Conservation (phyloP, 2,329 filamentous ascomycete genomes). For the Coleophoma cylindrospora region DNA sequence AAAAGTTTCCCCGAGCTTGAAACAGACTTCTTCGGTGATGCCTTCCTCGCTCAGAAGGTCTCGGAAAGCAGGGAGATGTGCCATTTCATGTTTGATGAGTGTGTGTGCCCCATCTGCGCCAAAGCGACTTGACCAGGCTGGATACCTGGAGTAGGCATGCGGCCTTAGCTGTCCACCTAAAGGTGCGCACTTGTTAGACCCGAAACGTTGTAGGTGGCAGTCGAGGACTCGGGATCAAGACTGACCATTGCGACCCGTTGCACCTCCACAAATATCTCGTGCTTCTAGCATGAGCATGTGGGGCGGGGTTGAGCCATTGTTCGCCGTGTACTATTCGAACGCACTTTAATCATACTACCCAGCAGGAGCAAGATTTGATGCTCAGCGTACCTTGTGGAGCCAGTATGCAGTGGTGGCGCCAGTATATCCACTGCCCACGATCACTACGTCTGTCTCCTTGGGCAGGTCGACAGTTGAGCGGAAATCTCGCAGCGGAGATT, state of each 20-base stretch:
- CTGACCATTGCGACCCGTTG: constrained; percentile 36
- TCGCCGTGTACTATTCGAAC: constrained; percentile 1
- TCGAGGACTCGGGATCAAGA: constrained; percentile 26
- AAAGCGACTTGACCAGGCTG: constrained; percentile 21
- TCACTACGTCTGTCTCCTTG: constrained; percentile 8
- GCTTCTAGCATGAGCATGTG: constrained; percentile 33
- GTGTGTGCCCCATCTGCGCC: constrained; percentile 23
- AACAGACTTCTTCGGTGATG: constrained; percentile 24
- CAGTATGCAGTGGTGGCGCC: constrained; percentile 14
- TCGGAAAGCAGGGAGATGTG: constrained; percentile 30
- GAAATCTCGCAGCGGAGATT: neutral
- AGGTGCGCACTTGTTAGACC: constrained; percentile 23
- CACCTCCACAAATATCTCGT: constrained; percentile 33
- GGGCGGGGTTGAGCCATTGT: constrained; percentile 9
- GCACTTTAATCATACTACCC: neutral
- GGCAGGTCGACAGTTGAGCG: constrained; percentile 2
- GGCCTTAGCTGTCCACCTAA: constrained; percentile 28
- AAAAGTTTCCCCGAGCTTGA: constrained; percentile 26
- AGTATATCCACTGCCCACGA: constrained; percentile 11
- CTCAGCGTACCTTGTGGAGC: constrained; percentile 6
- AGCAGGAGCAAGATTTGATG: constrained; percentile 17
- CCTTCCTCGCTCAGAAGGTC: constrained; percentile 28
- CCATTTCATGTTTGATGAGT: constrained; percentile 24
- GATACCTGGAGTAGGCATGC: constrained; percentile 26
- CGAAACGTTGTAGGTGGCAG: constrained; percentile 28